Conservation (phyloP, 2,329 filamentous ascomycete genomes). For the Fusarium mangiferae region DNA sequence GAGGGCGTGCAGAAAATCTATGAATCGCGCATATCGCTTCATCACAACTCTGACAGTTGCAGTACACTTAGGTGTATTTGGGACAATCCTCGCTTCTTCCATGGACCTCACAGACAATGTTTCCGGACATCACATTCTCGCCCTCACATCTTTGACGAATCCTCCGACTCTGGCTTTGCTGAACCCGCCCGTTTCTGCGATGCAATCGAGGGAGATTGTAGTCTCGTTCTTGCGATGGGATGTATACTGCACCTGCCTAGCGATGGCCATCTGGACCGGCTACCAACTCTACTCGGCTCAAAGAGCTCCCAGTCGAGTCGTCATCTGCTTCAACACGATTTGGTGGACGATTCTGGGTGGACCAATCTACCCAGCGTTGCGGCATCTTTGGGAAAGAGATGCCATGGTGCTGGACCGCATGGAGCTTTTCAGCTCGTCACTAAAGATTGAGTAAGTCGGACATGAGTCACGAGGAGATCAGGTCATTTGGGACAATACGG, state of each 20-base stretch:
- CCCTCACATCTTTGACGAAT: slow-evolving; percentile 18
- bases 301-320: background rate
- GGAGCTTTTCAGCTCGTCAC: background rate
- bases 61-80: slow-evolving; percentile 19
- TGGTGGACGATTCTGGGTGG: slow-evolving; percentile 23
- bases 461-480: background rate
- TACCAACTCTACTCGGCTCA: slow-evolving; percentile 17
- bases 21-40: slow-evolving; percentile 20
- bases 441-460: slow-evolving; percentile 9
- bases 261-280: slow-evolving; percentile 28
- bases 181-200: slow-evolving; percentile 5
- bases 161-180: slow-evolving; percentile 30
- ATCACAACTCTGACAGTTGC: background rate
- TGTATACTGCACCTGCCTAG: slow-evolving; percentile 33
- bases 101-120: background rate
- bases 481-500: background rate
- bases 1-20: background rate
- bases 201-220: slow-evolving; percentile 22
- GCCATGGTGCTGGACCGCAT: background rate
- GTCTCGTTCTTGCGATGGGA: slow-evolving; percentile 38
- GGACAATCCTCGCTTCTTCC: slow-evolving; percentile 8
- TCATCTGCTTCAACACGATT: background rate
- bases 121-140: slow-evolving; percentile 23
- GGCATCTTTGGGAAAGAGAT: slow-evolving; percentile 31
- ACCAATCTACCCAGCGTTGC: slow-evolving; percentile 30